Conservation (phyloP, 2,329 filamentous ascomycete species). For the Hypomyces perniciosus region DNA sequence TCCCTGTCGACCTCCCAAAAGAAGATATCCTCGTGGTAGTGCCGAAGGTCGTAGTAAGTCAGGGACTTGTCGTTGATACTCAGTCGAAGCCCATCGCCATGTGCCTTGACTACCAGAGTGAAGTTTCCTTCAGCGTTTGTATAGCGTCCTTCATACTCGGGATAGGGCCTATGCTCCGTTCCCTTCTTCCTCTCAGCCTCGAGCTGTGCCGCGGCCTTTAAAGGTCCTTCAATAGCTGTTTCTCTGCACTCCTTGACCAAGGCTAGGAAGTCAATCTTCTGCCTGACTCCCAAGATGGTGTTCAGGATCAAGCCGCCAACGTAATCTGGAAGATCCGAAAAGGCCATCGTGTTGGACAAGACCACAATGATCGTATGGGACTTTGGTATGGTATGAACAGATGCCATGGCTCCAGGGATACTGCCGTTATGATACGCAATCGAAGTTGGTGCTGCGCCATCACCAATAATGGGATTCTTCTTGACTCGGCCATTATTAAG, state of each 20-base stretch:
- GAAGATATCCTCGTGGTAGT: neutral
- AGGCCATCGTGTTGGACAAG: neutral
- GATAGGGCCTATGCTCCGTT: neutral
- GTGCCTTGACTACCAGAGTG: neutral
- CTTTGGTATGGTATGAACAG: neutral
- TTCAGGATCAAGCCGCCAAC: neutral
- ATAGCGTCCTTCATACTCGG: neutral
- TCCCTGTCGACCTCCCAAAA: neutral
- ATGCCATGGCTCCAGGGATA: neutral
- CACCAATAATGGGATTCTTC: neutral
- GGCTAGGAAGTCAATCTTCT: neutral
- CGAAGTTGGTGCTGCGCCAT: neutral
- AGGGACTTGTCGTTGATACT: neutral
- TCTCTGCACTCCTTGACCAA: neutral
- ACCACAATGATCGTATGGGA: neutral
- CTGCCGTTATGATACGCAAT: neutral
- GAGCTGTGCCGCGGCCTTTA: neutral
- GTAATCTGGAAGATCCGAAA: neutral
- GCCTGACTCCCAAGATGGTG: neutral
- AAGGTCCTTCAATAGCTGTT: neutral
- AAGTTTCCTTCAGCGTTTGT: neutral
- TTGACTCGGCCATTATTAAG: neutral
- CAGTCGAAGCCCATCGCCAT: neutral
- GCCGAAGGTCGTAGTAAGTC: neutral
- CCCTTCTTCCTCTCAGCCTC: neutral